Evolutionary conservation across 352 stramenopile genomes (phyloP).

Genomic region (Halophytophthora polymorphica): DNA sequence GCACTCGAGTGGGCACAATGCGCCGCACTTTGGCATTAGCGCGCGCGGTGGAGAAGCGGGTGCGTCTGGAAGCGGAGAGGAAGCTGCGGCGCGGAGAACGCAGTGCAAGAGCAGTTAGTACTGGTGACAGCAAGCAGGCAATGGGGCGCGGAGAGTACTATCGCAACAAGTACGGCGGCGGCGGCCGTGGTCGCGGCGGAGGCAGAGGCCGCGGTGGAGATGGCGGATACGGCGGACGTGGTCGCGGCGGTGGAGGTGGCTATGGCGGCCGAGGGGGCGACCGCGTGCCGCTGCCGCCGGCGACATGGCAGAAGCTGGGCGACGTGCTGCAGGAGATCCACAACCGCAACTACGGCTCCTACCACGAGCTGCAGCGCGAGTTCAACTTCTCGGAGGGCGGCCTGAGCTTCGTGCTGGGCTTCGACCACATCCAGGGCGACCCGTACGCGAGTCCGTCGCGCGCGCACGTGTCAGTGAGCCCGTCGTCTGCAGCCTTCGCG

Average conservation of each 20-base stretch:
- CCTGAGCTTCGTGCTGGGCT: slow-evolving; percentile 78
- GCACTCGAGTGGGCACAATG: too few species aligned
- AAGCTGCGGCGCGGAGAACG: too few species aligned
- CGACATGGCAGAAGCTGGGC: slow-evolving; percentile 50
- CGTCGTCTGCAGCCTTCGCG: slow-evolving; percentile 77
- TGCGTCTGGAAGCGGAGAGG: too few species aligned
- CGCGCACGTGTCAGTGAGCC: slow-evolving; percentile 86
- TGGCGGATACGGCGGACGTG: slow-evolving; percentile 6
- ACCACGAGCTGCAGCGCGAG: slow-evolving; percentile 71
- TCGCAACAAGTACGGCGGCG: slow-evolving; percentile 85
- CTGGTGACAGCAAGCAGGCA: not conserved
- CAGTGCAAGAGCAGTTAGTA: too few species aligned
- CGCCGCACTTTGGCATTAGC: too few species aligned
- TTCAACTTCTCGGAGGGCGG: slow-evolving; percentile 32
- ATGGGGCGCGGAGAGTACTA: slow-evolving; percentile 89
- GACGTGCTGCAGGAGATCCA: slow-evolving; percentile 49
- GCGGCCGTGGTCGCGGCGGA: slow-evolving; percentile 32
- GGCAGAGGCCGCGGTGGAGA: slow-evolving; percentile 11
- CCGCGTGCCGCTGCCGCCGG: slow-evolving; percentile 12
- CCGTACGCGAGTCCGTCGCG: slow-evolving; percentile 94
- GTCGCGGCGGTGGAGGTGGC: slow-evolving; percentile 18
- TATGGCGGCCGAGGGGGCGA: slow-evolving; percentile 16
- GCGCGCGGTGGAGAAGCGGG: too few species aligned
- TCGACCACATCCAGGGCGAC: slow-evolving; percentile 94
- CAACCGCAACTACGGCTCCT: slow-evolving; percentile 82